Evolutionary conservation across 2,329 filamentous ascomycete species (phyloP).

Genomic region (Neonectria magnoliae): DNA sequence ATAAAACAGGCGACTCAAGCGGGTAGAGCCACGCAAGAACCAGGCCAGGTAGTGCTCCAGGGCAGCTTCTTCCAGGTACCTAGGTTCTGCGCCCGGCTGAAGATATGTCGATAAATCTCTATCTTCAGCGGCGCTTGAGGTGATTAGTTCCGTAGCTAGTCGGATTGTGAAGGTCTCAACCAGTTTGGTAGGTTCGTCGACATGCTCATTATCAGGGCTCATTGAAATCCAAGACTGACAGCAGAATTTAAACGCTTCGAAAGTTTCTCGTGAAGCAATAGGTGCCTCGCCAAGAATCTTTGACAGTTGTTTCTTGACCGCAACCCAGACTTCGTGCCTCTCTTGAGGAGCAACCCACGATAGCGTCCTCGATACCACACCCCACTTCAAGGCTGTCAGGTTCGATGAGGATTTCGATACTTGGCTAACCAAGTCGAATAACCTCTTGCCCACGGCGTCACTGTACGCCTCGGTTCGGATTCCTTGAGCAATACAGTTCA

Average conservation of each 20-base stretch:
- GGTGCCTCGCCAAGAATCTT: conserved; percentile 47
- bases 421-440: conserved; percentile 50
- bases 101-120: conserved; percentile 32
- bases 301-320: conserved; percentile 45
- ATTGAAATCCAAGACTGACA: conserved; percentile 52
- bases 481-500: conserved; percentile 55
- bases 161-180: conserved; percentile 48
- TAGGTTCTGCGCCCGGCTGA: conserved; percentile 27
- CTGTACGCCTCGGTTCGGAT: conserved; percentile 54
- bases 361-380: conserved; percentile 49
- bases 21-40: conserved; percentile 47
- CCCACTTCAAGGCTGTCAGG: conserved; percentile 53
- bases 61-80: conserved; percentile 41
- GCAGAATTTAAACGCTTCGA: conserved; percentile 54
- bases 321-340: conserved; percentile 46
- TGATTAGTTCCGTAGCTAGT: conserved; percentile 45
- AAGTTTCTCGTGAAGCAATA: conserved; percentile 48
- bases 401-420: conserved; percentile 44
- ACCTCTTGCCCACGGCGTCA: conserved; percentile 52
- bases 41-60: conserved; percentile 48
- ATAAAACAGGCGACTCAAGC: conserved; percentile 45
- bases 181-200: conserved; percentile 44
- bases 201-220: conserved; percentile 48
- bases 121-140: conserved; percentile 36
- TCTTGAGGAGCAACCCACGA: conserved; percentile 48